These are phyloP conservation scores for Spencermartinsiella europaea DNA, from an alignment of 805 yeast species.

Conservation along the genomic window DNA sequence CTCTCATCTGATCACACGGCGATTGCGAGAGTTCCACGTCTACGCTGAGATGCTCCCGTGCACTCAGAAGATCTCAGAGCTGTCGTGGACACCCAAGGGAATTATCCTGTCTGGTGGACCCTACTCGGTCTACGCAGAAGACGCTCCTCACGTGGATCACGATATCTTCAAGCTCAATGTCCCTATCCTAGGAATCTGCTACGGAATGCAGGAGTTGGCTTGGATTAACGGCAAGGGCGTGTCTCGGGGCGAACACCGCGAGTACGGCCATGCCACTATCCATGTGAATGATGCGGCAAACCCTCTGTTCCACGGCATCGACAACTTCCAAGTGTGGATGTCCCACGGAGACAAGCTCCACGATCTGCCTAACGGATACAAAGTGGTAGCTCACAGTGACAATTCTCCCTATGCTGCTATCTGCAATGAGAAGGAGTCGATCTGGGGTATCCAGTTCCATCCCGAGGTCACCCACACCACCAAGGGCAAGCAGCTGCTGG, in stretches of 20 bases:
- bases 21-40: constrained; percentile 95
- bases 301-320: constrained; percentile 80
- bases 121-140: constrained; percentile 92
- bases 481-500: constrained; percentile 80
- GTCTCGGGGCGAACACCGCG: constrained; percentile 94
- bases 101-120: constrained; percentile 96
- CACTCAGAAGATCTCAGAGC: constrained; percentile 91
- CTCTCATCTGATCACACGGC: constrained; percentile 93
- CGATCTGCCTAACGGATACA: constrained; percentile 84
- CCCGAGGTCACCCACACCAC: constrained; percentile 97
- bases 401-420: constrained; percentile 97
- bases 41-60: constrained; percentile 99
- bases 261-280: constrained; percentile 93
- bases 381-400: constrained; percentile 81
- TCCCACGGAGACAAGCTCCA: constrained; percentile 96
- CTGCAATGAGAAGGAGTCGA: constrained; percentile 62
- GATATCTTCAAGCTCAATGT: constrained; percentile 86
- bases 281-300: constrained; percentile 62
- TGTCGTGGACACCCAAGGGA: constrained; percentile 94
- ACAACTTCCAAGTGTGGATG: constrained; percentile 98
- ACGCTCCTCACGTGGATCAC: constrained; percentile 96
- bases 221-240: constrained; percentile 96
- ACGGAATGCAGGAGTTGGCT: constrained; percentile 98
- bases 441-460: constrained; percentile 97
- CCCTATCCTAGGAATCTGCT: constrained; percentile 95